phyloP scores from a whole-genome alignment of 2,329 filamentous ascomycete genomes.

The Aureobasidium pullulans region DNA sequence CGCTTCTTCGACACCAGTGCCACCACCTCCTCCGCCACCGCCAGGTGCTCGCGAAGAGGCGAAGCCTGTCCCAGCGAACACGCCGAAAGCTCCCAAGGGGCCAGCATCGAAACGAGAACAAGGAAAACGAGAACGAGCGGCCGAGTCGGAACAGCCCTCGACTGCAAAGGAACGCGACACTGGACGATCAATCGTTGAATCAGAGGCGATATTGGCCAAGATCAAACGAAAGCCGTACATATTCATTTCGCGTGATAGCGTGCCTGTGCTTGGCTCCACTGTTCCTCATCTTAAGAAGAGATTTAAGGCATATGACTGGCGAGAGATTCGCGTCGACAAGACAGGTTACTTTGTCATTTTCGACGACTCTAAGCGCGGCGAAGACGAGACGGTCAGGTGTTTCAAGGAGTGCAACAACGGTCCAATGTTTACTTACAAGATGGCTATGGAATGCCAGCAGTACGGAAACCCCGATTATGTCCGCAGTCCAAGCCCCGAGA shows the following conservation, averaged over 20 bases:
- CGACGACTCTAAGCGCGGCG: slow-evolving; percentile 65
- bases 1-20: slow-evolving; percentile 12
- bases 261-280: slow-evolving; percentile 79
- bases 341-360: slow-evolving; percentile 93
- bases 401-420: slow-evolving; percentile 71
- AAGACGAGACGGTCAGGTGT: slow-evolving; percentile 74
- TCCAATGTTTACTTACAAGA: slow-evolving; percentile 82
- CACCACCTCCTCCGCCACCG: slow-evolving; percentile 24
- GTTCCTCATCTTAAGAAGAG: slow-evolving; percentile 86
- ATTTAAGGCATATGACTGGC: slow-evolving; percentile 72
- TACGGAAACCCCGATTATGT: slow-evolving; percentile 60
- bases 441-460: slow-evolving; percentile 80
- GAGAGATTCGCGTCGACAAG: slow-evolving; percentile 74
- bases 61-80: slow-evolving; percentile 67
- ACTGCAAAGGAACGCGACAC: slow-evolving; percentile 34
- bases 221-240: slow-evolving; percentile 80
- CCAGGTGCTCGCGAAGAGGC: slow-evolving; percentile 27
- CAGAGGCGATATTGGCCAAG: slow-evolving; percentile 57
- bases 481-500: slow-evolving; percentile 45
- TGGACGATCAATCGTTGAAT: slow-evolving; percentile 53
- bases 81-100: slow-evolving; percentile 83
- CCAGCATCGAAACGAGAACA: slow-evolving; percentile 50
- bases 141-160: slow-evolving; percentile 29
- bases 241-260: slow-evolving; percentile 77
- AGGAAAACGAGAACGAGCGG: slow-evolving; percentile 23